A percentile compares a stretch with the other conserved stretches of the same genome.
phyloP scores from a whole-genome alignment of 352 stramenopile genomes.

The Sclerospora graminicola region DNA sequence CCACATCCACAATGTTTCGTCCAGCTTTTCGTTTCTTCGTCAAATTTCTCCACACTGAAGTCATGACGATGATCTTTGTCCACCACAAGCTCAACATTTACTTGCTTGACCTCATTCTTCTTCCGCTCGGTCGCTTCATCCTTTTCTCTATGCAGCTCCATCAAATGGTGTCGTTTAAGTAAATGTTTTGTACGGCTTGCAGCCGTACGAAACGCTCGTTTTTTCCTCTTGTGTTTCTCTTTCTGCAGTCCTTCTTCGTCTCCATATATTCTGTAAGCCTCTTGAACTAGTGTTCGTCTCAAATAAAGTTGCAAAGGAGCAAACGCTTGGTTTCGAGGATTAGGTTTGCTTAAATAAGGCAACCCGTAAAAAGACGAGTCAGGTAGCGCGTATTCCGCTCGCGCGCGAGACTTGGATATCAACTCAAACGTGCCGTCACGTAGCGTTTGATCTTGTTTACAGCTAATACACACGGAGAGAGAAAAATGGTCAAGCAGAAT shows the following conservation, averaged over 20 bases:
- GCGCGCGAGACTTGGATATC: constrained; percentile 46
- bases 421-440: constrained; percentile 46
- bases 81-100: constrained; percentile 25
- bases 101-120: constrained; percentile 5
- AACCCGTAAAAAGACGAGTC: constrained; percentile 49
- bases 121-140: neutral
- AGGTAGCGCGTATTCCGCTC: constrained; percentile 44
- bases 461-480: constrained; percentile 44
- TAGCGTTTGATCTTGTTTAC: constrained; percentile 49
- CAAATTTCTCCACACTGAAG: constrained; percentile 31
- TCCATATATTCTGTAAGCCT: constrained; percentile 41
- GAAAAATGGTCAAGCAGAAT: constrained; percentile 42
- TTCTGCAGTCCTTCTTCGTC: constrained; percentile 28
- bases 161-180: constrained; percentile 32
- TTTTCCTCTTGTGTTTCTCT: constrained; percentile 36
- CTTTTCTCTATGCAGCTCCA: constrained; percentile 8
- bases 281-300: constrained; percentile 35
- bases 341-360: constrained; percentile 40
- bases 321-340: constrained; percentile 56
- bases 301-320: constrained; percentile 58
- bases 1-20: constrained; percentile 45
- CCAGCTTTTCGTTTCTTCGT: constrained; percentile 30
- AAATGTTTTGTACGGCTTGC: constrained; percentile 47
- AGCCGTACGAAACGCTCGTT: constrained; percentile 35
- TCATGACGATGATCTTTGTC: constrained; percentile 52